Conservation (phyloP, 1,284 basidiomycete genomes). For the Sporisorium exsertum region DNA sequence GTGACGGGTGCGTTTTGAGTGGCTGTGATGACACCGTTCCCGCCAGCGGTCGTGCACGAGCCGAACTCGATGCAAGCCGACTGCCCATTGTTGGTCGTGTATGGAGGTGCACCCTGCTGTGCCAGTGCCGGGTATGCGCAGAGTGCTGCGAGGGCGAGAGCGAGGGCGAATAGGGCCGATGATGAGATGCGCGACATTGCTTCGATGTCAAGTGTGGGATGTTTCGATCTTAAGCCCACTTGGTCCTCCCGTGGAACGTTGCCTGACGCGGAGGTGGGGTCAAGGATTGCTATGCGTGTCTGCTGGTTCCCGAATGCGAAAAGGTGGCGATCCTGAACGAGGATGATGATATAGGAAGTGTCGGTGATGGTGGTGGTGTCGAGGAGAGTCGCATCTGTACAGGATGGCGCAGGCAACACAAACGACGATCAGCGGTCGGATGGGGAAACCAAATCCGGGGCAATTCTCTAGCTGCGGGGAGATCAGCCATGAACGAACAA, state of each 20-base stretch:
- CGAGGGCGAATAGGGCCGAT: neutral
- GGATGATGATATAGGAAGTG: neutral
- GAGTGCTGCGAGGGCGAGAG: neutral
- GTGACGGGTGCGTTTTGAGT: conserved; percentile 43
- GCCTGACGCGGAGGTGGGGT: neutral
- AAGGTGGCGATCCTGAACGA: too few relatives aligned
- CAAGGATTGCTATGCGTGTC: neutral
- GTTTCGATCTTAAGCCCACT: neutral
- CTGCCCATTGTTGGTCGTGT: conserved; percentile 35
- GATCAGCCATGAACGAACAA: neutral
- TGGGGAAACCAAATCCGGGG: conserved; percentile 25
- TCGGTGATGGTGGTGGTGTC: neutral
- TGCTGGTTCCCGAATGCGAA: neutral
- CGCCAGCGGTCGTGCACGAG: conserved; percentile 27
- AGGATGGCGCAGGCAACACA: too few relatives aligned
- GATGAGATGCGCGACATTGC: conserved; percentile 1
- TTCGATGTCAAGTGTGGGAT: neutral
- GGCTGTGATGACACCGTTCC: conserved; percentile 18
- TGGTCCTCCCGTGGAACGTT: neutral
- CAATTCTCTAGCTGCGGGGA: conserved; percentile 17
- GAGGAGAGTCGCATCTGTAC: neutral
- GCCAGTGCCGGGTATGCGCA: neutral
- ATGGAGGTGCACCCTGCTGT: conserved; percentile 22
- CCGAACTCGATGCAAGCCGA: conserved; percentile 38
- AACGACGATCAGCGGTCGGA: neutral